Conservation (phyloP, 2,329 filamentous ascomycete species). For the Drechslerella dactyloides region DNA sequence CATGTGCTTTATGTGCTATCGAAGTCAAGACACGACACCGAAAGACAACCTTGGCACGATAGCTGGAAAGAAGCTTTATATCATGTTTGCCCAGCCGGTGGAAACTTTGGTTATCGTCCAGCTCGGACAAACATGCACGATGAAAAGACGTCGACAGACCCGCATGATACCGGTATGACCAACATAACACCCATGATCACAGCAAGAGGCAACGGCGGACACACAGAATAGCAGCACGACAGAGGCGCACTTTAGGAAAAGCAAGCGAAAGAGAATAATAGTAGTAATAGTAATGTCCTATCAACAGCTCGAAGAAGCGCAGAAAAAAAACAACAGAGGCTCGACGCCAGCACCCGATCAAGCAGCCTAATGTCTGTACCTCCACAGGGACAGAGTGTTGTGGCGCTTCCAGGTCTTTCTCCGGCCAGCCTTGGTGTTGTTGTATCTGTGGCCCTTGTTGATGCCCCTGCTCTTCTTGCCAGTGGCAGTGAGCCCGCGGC, state of each 20-base stretch:
- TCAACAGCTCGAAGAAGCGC: constrained; percentile 37
- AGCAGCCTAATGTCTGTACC: constrained; percentile 51
- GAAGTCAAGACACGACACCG: too few species aligned
- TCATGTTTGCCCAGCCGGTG: too few species aligned
- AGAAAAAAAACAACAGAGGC: constrained; percentile 36
- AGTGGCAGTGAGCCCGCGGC: constrained; percentile 93
- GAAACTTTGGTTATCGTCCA: not conserved
- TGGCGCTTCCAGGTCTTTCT: constrained; percentile 99
- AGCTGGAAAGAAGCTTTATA: too few species aligned
- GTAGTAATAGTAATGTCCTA: too few species aligned
- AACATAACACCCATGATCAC: constrained; percentile 24
- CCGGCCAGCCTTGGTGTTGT: constrained; percentile 95
- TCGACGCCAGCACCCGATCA: constrained; percentile 26
- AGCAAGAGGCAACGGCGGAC: constrained; percentile 12
- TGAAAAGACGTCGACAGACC: constrained; percentile 17
- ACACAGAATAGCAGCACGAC: constrained; percentile 6
- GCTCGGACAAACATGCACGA: not conserved
- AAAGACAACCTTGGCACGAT: too few species aligned
- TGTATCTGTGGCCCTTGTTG: constrained; percentile 99
- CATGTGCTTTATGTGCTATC: too few species aligned
- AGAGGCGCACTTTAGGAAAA: not conserved
- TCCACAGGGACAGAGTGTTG: constrained; percentile 98
- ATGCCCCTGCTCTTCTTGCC: constrained; percentile 99
- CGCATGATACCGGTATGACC: constrained; percentile 14
- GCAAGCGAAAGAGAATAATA: constrained; percentile 17